Base-by-base conservation (phyloP, 345 rosid genomes). In the Gossypium longicalyx region DNA sequence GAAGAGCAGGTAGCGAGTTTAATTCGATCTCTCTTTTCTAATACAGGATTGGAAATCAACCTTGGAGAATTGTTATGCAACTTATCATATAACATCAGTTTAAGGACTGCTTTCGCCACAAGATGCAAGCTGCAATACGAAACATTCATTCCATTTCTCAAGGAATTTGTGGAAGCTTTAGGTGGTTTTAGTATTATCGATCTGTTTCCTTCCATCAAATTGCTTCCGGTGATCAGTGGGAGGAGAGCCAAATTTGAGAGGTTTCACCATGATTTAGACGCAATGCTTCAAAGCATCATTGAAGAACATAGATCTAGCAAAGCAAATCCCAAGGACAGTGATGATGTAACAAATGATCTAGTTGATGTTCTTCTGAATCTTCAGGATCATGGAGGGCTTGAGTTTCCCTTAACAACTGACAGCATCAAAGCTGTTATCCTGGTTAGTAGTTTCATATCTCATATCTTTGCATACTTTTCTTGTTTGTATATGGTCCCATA, bases 401-500 rank as follows among this genome's bases (percentile, higher is more conserved):
- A 76, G 12, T 76, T 78, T 13, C 17, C 77, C 83, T 7, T 43
- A 72, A 3, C 51, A 73, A n/a, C 19, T 75, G 7, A 49, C 71
- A 15, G 8, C 7, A 56, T 75, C 1, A 80, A 70, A n/a, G 82
- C 87, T 83, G 81, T 78, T 13, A 68, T 84, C 78, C 54, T 79
- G 5, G 85, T 81, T 45, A 45, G 49, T 29, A 29, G 34, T 29
- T 29, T 29, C 34, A 29, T 29, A 29, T 29, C 34, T 29, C 34
- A 29, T 29, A 23, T 23, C 34, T 3, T 29, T 29, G 34, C 34
- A 29, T 3, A 29, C 1, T 29, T 29, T 3, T 29, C 34, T 29
- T 29, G 4, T 29, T 29, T 4, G 4, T 29, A 29, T 29, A 3
- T 29, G 34, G 34, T 29, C 34, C 34, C 34, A 29, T 29, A 29